phyloP scores from a whole-genome alignment of 257 asterid species.

The Avicennia marina region DNA sequence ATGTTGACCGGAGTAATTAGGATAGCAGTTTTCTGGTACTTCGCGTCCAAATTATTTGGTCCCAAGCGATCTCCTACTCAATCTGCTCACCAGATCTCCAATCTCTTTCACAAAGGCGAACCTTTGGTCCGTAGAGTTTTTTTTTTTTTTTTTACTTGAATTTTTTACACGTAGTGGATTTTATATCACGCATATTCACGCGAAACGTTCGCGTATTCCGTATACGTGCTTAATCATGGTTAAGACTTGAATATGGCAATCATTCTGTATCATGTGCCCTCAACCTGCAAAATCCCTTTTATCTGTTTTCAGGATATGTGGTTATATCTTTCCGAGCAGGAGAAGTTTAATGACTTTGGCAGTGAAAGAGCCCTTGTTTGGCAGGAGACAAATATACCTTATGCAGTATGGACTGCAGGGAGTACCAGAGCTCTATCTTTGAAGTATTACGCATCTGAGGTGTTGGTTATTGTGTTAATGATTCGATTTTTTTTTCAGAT shows the following conservation, averaged over 20 bases:
- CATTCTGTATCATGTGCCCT: conserved; percentile 6
- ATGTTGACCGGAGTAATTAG: conserved; percentile 85
- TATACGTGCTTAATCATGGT: not conserved
- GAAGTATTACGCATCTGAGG: conserved; percentile 85
- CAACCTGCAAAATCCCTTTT: conserved; percentile 3
- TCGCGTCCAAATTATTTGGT: conserved; percentile 83
- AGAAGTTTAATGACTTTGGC: conserved; percentile 68
- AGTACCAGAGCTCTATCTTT: conserved; percentile 69
- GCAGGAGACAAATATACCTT: conserved; percentile 95
- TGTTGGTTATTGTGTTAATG: conserved; percentile 21
- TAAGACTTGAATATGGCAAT: not conserved
- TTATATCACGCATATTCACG: not conserved
- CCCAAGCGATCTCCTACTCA: conserved; percentile 60
- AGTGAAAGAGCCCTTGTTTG: conserved; percentile 79
- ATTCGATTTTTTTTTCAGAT: conserved; percentile 7
- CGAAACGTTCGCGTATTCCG: not conserved
- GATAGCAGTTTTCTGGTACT: conserved; percentile 92
- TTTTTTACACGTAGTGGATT: not conserved
- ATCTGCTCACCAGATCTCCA: conserved; percentile 82
- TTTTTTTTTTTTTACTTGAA: not conserved
- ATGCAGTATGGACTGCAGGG: conserved; percentile 87
- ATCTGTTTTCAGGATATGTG: conserved; percentile 77
- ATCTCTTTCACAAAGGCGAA: conserved; percentile 84
- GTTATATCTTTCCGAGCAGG: conserved; percentile 78
- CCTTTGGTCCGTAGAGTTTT: conserved; percentile 63